Conservation (phyloP, 75 land plant genomes). For the Adiantum capillusveneris region DNA sequence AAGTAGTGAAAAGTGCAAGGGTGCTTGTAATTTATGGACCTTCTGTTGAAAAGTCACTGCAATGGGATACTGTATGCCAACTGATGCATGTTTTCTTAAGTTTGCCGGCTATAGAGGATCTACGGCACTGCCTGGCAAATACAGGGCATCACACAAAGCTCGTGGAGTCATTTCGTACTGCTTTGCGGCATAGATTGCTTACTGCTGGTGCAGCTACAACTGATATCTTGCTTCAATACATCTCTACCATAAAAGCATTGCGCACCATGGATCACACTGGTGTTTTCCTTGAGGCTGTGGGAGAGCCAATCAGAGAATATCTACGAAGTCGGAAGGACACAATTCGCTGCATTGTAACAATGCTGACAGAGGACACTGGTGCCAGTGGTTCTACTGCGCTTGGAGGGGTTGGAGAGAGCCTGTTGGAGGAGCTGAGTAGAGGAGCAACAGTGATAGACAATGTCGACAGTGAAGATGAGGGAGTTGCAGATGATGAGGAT, state of each 20-base stretch:
- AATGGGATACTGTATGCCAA: no score
- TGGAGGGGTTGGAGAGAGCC: conserved; percentile 74
- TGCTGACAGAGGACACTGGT: conserved; percentile 86
- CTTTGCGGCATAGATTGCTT: conserved; percentile 74
- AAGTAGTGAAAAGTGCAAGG: no score
- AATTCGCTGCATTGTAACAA: conserved; percentile 91
- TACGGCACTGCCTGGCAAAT: conserved; percentile 83
- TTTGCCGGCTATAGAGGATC: conserved; percentile 83
- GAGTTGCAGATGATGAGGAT: conserved; percentile 75
- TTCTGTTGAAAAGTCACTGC: no score
- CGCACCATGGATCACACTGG: conserved; percentile 92
- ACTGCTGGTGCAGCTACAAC: conserved; percentile 98
- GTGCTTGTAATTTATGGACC: no score
- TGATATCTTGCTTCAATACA: conserved; percentile 91
- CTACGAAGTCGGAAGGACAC: conserved; percentile 91
- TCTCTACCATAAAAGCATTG: conserved; percentile 93
- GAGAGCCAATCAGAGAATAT: conserved; percentile 94
- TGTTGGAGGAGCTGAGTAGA: conserved; percentile 92
- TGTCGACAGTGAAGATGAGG: conserved; percentile 68
- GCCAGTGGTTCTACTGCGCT: conserved; percentile 52
- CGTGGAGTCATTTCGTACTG: conserved; percentile 85
- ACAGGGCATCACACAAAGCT: conserved; percentile 94
- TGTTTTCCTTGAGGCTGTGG: conserved; percentile 88
- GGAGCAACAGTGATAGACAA: conserved; percentile 72
- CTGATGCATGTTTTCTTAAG: no score